Conservation (phyloP, 306 rosid genomes). For the Cucumis cinereus region DNA sequence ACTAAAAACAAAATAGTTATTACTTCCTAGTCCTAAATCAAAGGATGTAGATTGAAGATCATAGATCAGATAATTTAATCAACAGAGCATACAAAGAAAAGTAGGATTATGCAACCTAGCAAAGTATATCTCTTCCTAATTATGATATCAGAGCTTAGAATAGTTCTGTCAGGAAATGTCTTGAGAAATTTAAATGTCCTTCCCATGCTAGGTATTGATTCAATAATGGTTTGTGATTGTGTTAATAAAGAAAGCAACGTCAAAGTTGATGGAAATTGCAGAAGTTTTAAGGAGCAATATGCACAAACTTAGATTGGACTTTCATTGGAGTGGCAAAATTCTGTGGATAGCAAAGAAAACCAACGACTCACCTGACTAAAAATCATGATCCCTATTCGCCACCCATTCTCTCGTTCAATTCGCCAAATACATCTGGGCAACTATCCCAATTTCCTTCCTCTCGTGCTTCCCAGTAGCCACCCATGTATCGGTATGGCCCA, state of each 20-base stretch:
- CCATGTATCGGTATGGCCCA: conserved; percentile 55
- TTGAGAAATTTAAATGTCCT: neutral
- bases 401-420: conserved; percentile 29
- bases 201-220: neutral
- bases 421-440: conserved; percentile 84
- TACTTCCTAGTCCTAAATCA: neutral
- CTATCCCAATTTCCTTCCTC: conserved; percentile 56
- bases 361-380: conserved; percentile 27
- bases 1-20: neutral
- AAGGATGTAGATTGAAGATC: neutral
- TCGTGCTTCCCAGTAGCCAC: conserved; percentile 91
- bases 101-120: neutral
- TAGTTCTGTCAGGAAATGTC: neutral
- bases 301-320: neutral
- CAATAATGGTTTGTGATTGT: neutral
- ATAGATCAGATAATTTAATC: neutral
- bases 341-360: neutral
- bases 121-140: neutral
- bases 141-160: neutral
- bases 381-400: conserved; percentile 35
- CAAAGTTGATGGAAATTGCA: neutral
- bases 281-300: neutral
- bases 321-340: neutral
- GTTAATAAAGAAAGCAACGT: neutral
- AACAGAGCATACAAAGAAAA: neutral